phyloP scores from a whole-genome alignment of 768 basidiomycete species.

The Artomyces pyxidatus region DNA sequence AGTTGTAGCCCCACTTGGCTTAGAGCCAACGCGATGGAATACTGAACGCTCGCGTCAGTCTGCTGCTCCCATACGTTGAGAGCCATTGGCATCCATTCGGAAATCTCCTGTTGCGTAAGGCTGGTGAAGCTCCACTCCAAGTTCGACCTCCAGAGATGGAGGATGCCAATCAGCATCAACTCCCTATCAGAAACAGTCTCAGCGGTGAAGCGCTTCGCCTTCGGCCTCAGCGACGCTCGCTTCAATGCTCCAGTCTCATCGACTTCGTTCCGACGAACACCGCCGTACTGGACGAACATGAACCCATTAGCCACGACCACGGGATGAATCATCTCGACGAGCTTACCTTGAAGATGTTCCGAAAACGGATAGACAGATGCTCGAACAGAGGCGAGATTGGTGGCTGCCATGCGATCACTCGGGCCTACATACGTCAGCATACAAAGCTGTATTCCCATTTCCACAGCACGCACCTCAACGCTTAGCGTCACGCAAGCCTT shows the following conservation, averaged over 20 bases:
- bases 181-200: conserved; percentile 65
- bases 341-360: conserved; percentile 49
- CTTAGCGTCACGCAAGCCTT: conserved; percentile 63
- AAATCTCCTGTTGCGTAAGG: conserved; percentile 31
- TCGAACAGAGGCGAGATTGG: conserved; percentile 40
- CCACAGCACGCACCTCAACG: conserved; percentile 43
- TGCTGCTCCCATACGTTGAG: conserved; percentile 54
- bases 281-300: conserved; percentile 31
- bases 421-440: conserved; percentile 29
- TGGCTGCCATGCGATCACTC: conserved; percentile 49
- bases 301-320: background rate
- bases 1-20: conserved; percentile 35
- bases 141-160: conserved; percentile 59
- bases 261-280: conserved; percentile 50
- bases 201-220: conserved; percentile 44
- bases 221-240: conserved; percentile 48
- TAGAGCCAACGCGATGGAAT: conserved; percentile 46
- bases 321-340: too few species aligned
- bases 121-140: conserved; percentile 46
- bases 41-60: conserved; percentile 58
- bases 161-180: conserved; percentile 58
- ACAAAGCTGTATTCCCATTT: background rate
- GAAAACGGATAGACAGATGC: conserved; percentile 39
- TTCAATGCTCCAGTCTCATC: conserved; percentile 50
- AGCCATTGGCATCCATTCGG: conserved; percentile 38